Base-by-base conservation (phyloP, 176 grass and related monocot genomes). In the Juncus effusus region DNA sequence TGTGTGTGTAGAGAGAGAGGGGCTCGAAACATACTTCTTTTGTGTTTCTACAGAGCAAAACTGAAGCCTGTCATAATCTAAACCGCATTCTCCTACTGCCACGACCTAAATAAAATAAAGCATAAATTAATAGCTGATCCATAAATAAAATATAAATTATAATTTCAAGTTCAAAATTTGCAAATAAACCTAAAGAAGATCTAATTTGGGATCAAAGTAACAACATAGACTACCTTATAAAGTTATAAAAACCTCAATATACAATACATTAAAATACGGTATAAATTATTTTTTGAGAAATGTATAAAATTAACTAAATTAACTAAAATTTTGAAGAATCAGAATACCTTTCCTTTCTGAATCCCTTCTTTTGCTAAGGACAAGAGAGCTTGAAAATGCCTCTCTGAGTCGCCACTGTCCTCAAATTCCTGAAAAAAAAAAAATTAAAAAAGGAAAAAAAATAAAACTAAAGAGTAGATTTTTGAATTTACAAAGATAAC, bases 61-160 rank as follows among this genome's bases (percentile, higher is more conserved):
- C 3, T 97, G 94, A 75, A 97, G 82, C 59, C 94, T 85, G 56
- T 97, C 94, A 78, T 92, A 97, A 78, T 92, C 94, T 62, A 97
- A 83, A 62, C 88, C 94, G 82, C 94, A 97, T 78, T 97, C 94
- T 3, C 94, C 94, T 74, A 97, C 61, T 2, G 94, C 88, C 41
- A 97, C 94, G 70, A 97, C 88, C 94, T 89, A 78, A 14, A 88
- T 39, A 60, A 28, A 28, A 28, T 28, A 28, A 28, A 28, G 1
- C 19, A 28, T 28, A 28, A 28, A 28, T 28, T 28, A 28, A 28
- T 28, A 1, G 19, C 19, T 28, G 19, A 28, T 28, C 19, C 19
- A 28, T 28, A 28, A 28, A 28, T 28, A 28, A 1, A n/a, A 55
- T 57, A 12, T 40, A 70, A 42, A 58, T 70, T 58, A 36, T 3